Percentiles rank a stretch among this genome's conserved stretches.
Conservation (phyloP, 768 basidiomycete species). For the Sutorius australiensis region DNA sequence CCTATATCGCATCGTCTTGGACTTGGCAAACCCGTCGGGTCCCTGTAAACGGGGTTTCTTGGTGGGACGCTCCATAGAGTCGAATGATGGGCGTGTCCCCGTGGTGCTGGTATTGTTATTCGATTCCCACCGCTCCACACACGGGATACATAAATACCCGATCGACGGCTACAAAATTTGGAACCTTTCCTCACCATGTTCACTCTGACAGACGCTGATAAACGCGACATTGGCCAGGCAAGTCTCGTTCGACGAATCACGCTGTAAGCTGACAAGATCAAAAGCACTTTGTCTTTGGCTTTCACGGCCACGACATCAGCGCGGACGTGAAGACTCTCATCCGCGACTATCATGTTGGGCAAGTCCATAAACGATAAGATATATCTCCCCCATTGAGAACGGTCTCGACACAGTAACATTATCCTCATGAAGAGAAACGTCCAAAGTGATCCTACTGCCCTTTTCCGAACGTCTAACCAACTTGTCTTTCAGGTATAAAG, state of each 20-base stretch:
- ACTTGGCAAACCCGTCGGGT: slow-evolving; percentile 29
- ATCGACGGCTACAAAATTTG: background rate
- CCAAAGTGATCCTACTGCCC: slow-evolving; percentile 34
- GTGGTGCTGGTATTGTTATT: background rate
- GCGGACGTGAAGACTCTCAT: slow-evolving; percentile 55
- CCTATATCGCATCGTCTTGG: too few relatives aligned
- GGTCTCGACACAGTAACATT: slow-evolving; percentile 39
- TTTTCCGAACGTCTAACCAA: background rate
- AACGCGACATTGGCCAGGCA: slow-evolving; percentile 47
- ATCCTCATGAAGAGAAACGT: slow-evolving; percentile 72
- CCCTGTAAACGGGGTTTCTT: slow-evolving; percentile 20
- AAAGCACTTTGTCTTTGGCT: slow-evolving; percentile 74
- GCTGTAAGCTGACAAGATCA: background rate
- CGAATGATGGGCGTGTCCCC: background rate
- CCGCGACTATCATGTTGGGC: slow-evolving; percentile 59
- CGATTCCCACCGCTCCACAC: background rate
- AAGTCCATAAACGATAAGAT: background rate
- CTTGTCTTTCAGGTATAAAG: slow-evolving; percentile 38
- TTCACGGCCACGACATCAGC: slow-evolving; percentile 53
- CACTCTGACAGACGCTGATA: slow-evolving; percentile 34
- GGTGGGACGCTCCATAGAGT: slow-evolving; percentile 8
- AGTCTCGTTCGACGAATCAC: background rate
- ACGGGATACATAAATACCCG: background rate
- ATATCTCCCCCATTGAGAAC: background rate
- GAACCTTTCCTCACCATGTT: slow-evolving; percentile 11